Conservation (phyloP, 768 basidiomycete species). For the Coprinopsis sp. region DNA sequence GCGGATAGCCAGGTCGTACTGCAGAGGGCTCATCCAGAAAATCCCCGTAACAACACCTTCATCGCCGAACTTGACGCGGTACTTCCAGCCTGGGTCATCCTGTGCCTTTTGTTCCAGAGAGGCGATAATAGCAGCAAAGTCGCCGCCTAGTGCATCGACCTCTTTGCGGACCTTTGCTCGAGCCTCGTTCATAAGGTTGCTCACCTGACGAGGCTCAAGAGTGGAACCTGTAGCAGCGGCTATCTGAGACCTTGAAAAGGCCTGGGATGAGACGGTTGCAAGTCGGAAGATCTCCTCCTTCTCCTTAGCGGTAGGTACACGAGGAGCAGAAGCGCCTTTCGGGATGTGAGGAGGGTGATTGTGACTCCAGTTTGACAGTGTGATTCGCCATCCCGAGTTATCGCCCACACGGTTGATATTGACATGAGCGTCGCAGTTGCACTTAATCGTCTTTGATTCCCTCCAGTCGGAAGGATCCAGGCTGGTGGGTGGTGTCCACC, state of each 20-base stretch:
- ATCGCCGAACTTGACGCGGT: slow-evolving; percentile 16
- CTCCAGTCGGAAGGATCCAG: slow-evolving; percentile 20
- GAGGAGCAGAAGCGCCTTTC: slow-evolving; percentile 11
- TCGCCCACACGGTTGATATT: slow-evolving; percentile 12
- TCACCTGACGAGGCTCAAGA: slow-evolving; percentile 27
- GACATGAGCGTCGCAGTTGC: slow-evolving; percentile 19
- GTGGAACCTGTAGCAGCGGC: slow-evolving; percentile 2
- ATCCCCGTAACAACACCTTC: slow-evolving; percentile 14
- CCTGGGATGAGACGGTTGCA: slow-evolving; percentile 2
- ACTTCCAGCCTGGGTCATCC: slow-evolving; percentile 21
- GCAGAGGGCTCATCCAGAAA: slow-evolving; percentile 30
- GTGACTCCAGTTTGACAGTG: slow-evolving; percentile 15
- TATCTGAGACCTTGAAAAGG: slow-evolving; percentile 7
- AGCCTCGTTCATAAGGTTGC: slow-evolving; percentile 22
- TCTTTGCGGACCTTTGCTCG: slow-evolving; percentile 14
- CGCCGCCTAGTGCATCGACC: slow-evolving; percentile 22
- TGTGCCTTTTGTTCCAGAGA: slow-evolving; percentile 12
- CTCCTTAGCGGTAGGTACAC: slow-evolving; percentile 19
- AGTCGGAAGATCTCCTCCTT: slow-evolving; percentile 9
- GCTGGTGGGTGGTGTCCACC: no score
- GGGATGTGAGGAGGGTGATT: slow-evolving; percentile 23
- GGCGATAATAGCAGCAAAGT: slow-evolving; percentile 21
- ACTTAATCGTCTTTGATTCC: slow-evolving; percentile 12
- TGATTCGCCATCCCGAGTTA: slow-evolving; percentile 11
- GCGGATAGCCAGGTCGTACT: slow-evolving; percentile 17